Conservation (phyloP, 495 filamentous ascomycete species). For the Glutinoglossum americanum region DNA sequence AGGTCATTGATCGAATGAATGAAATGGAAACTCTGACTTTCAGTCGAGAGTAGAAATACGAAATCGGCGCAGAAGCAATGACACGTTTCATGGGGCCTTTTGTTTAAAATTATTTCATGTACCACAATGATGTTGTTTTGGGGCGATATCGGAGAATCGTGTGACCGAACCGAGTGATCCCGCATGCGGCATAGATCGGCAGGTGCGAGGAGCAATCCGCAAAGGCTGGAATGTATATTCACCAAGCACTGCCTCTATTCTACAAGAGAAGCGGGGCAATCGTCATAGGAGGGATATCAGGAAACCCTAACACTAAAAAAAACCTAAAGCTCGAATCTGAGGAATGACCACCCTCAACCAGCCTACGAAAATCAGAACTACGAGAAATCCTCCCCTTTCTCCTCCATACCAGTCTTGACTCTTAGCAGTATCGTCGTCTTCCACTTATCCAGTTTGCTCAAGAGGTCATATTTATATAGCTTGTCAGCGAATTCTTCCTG, state of each 20-base stretch:
- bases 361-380: conserved; percentile 12
- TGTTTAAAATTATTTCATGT: neutral
- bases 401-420: conserved; percentile 65
- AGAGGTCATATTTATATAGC: conserved; percentile 66
- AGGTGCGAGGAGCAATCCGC: no score
- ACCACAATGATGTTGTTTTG: neutral
- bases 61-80: neutral
- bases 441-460: conserved; percentile 88
- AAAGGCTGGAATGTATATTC: no score
- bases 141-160: neutral
- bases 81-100: neutral
- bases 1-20: neutral
- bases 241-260: neutral
- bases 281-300: neutral
- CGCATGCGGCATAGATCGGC: neutral
- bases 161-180: neutral
- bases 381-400: conserved; percentile 53
- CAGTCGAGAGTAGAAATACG: neutral
- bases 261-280: neutral
- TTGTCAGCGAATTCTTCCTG: conserved; percentile 68
- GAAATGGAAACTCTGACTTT: neutral
- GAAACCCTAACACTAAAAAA: neutral
- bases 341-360: neutral
- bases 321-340: neutral
- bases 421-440: conserved; percentile 69